phyloP scores from a whole-genome alignment of 768 basidiomycete species.

The Termitomyces bulborhizus region DNA sequence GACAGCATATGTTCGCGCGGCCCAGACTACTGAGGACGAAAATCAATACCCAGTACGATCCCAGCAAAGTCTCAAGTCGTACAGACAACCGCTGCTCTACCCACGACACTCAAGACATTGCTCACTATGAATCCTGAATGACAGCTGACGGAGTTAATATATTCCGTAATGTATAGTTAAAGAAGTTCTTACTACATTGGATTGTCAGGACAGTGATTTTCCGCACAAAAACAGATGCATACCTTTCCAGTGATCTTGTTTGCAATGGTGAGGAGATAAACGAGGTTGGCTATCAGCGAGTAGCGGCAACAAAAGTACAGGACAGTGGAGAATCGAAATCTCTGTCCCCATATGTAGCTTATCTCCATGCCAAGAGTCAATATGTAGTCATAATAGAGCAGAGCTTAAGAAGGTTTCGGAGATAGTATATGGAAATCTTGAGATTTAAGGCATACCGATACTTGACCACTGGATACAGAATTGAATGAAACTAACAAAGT shows the following conservation, averaged over 20 bases:
- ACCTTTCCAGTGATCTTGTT: slow-evolving; percentile 13
- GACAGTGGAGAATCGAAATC: slow-evolving; percentile 19
- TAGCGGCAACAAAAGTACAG: slow-evolving; percentile 24
- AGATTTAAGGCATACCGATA: slow-evolving; percentile 3
- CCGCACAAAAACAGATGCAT: neutral
- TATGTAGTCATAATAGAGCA: slow-evolving; percentile 22
- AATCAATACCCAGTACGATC: neutral
- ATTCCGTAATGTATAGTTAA: neutral
- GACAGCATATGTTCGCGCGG: neutral
- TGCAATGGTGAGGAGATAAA: slow-evolving; percentile 20
- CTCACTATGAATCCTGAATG: slow-evolving; percentile 1
- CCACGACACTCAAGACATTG: neutral
- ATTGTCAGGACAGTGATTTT: neutral
- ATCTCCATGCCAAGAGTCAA: slow-evolving; percentile 21
- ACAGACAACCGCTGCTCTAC: neutral
- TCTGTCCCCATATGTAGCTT: slow-evolving; percentile 21
- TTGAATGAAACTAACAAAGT: slow-evolving; percentile 3
- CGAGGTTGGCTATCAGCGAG: slow-evolving; percentile 19
- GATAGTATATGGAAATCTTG: neutral
- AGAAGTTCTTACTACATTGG: neutral
- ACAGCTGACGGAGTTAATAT: neutral
- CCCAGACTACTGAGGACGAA: neutral
- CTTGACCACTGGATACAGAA: slow-evolving; percentile 15
- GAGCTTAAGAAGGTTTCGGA: slow-evolving; percentile 3
- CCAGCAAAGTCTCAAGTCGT: neutral